These are phyloP conservation scores for Xylariaceae sp. DNA, from an alignment of 2,329 filamentous ascomycete species.

Conservation along the genomic window DNA sequence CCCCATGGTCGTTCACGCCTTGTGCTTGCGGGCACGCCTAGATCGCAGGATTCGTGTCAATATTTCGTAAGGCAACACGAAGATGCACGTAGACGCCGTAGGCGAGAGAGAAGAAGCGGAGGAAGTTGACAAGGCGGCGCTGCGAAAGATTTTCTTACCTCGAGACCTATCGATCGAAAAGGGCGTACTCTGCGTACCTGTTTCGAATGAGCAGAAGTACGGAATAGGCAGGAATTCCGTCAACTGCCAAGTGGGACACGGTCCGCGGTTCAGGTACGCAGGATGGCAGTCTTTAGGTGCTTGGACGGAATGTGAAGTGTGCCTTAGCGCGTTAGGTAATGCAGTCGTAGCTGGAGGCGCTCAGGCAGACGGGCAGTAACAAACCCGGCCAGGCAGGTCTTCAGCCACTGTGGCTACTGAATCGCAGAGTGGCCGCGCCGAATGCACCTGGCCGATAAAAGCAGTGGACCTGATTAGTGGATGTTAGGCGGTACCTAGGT, in stretches of 20 bases:
- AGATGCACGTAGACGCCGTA: background rate
- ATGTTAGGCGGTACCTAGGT: too few species aligned
- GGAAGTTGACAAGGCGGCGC: too few species aligned
- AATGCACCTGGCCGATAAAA: too few species aligned
- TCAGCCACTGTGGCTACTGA: too few species aligned
- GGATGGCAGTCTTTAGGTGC: background rate
- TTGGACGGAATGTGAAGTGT: background rate
- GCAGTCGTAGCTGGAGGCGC: too few species aligned
- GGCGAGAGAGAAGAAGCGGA: background rate
- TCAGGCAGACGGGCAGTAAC: too few species aligned
- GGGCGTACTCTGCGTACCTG: background rate
- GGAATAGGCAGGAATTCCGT: background rate
- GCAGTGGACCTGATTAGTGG: too few species aligned
- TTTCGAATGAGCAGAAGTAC: background rate
- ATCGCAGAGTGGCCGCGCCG: too few species aligned
- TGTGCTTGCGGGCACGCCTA: background rate
- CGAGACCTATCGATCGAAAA: background rate
- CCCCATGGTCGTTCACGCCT: background rate
- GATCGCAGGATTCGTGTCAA: background rate
- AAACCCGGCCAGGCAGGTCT: too few species aligned
- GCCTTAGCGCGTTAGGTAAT: background rate
- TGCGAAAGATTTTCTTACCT: too few species aligned
- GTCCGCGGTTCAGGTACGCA: background rate
- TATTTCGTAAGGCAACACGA: background rate
- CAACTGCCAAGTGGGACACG: background rate